Evolutionary conservation across 306 rosid species (phyloP).

Genomic region (Alnus glutinosa): DNA sequence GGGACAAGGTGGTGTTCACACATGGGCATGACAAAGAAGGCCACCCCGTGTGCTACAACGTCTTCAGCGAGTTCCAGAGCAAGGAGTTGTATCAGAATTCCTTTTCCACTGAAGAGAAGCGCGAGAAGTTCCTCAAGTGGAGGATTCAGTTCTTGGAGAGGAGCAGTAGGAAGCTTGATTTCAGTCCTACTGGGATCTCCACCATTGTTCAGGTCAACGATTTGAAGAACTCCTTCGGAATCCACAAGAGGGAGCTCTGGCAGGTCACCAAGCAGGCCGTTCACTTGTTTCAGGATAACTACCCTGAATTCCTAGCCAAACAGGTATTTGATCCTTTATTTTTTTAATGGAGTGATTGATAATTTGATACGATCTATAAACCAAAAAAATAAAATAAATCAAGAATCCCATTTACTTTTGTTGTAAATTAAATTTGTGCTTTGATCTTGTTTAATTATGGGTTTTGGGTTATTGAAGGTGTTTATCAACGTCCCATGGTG

Average conservation of each 20-base stretch:
- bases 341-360: too few relatives aligned
- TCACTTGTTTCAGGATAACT: slow-evolving; percentile 56
- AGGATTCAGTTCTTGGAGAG: slow-evolving; percentile 55
- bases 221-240: slow-evolving; percentile 48
- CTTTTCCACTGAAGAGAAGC: slow-evolving; percentile 48
- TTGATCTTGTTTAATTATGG: neutral
- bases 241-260: slow-evolving; percentile 44
- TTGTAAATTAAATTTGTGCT: neutral
- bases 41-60: slow-evolving; percentile 64
- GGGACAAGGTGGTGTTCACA: slow-evolving; percentile 56
- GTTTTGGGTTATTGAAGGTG: slow-evolving; percentile 33
- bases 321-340: slow-evolving; percentile 33
- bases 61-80: slow-evolving; percentile 47
- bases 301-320: slow-evolving; percentile 61
- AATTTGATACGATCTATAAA: too few relatives aligned
- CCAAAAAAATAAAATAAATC: too few relatives aligned
- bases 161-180: slow-evolving; percentile 53
- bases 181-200: slow-evolving; percentile 45
- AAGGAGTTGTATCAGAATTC: slow-evolving; percentile 53
- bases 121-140: slow-evolving; percentile 46
- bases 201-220: slow-evolving; percentile 60
- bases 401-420: neutral
- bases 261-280: slow-evolving; percentile 51
- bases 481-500: slow-evolving; percentile 65
- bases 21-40: slow-evolving; percentile 54